Percentiles rank a stretch among this genome's conserved stretches.
These are phyloP conservation scores for Nyssa sinensis DNA, from an alignment of 148 eudicot genomes.

Conservation along the genomic window DNA sequence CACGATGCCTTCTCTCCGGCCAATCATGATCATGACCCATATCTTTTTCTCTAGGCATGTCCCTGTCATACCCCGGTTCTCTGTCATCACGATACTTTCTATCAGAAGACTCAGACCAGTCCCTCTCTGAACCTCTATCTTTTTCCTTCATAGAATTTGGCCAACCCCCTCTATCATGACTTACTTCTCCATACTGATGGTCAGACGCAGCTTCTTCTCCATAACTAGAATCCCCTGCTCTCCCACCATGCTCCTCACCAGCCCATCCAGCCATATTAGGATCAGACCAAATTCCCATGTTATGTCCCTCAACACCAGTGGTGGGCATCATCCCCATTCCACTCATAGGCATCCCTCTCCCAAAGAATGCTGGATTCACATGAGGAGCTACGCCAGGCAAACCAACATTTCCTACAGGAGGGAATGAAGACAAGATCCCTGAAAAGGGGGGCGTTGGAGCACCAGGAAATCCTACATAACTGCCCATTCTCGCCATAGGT, in stretches of 20 bases:
- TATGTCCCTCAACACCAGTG: conserved; percentile 73
- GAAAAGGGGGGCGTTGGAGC: conserved; percentile 63
- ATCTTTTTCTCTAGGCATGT: conserved; percentile 60
- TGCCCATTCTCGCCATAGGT: conserved; percentile 83
- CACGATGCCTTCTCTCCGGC: conserved; percentile 64
- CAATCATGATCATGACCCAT: conserved; percentile 45
- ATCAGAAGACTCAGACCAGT: conserved; percentile 79
- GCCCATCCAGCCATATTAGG: conserved; percentile 79
- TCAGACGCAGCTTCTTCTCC: conserved; percentile 86
- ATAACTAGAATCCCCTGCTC: conserved; percentile 79
- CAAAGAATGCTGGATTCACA: conserved; percentile 88
- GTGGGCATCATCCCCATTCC: conserved; percentile 89
- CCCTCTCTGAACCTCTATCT: conserved; percentile 71
- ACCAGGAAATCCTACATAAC: conserved; percentile 65
- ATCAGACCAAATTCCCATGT: conserved; percentile 90
- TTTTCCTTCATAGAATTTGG: conserved; percentile 58
- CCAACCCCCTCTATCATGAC: conserved; percentile 66
- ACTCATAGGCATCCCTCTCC: conserved; percentile 76
- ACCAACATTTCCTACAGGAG: conserved; percentile 72
- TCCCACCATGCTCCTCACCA: conserved; percentile 76
- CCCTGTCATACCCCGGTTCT: conserved; percentile 72
- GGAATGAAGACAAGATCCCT: conserved; percentile 71
- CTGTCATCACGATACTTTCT: conserved; percentile 74
- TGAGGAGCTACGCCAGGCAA: conserved; percentile 89
- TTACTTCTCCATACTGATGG: conserved; percentile 71